Percentiles rank a stretch among this genome's conserved stretches.
These are phyloP conservation scores for Carallia brachiata DNA, from an alignment of 345 rosid species.

Conservation along the genomic window DNA sequence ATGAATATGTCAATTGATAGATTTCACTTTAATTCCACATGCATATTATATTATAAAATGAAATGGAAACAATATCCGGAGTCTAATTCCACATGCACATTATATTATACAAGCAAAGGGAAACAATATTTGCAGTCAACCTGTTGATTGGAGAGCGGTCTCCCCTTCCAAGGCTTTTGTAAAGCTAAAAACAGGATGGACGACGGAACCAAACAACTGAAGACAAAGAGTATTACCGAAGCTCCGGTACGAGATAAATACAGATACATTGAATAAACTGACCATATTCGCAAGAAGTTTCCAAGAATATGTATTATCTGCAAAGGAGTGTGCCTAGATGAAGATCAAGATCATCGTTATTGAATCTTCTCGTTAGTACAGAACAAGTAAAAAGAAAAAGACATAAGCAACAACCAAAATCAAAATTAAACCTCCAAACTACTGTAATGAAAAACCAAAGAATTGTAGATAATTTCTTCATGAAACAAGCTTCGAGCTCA, in stretches of 20 bases:
- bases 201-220: constrained; percentile 81
- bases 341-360: not conserved
- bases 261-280: constrained; percentile 80
- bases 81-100: too few species aligned
- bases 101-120: too few species aligned
- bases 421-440: not conserved
- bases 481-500: too few species aligned
- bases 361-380: too few species aligned
- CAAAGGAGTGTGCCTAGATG: constrained; percentile 68
- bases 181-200: constrained; percentile 61
- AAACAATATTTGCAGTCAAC: constrained; percentile 24
- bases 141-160: constrained; percentile 87
- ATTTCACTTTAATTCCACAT: too few species aligned
- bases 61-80: too few species aligned
- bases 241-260: constrained; percentile 83
- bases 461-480: too few species aligned
- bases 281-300: constrained; percentile 91
- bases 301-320: constrained; percentile 79
- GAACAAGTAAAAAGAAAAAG: not conserved
- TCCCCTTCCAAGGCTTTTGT: constrained; percentile 99
- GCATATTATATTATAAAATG: too few species aligned
- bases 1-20: too few species aligned
- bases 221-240: constrained; percentile 75
- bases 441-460: too few species aligned
- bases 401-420: not conserved